Conservation (phyloP, 148 eudicot genomes). For the Limonium bicolor region DNA sequence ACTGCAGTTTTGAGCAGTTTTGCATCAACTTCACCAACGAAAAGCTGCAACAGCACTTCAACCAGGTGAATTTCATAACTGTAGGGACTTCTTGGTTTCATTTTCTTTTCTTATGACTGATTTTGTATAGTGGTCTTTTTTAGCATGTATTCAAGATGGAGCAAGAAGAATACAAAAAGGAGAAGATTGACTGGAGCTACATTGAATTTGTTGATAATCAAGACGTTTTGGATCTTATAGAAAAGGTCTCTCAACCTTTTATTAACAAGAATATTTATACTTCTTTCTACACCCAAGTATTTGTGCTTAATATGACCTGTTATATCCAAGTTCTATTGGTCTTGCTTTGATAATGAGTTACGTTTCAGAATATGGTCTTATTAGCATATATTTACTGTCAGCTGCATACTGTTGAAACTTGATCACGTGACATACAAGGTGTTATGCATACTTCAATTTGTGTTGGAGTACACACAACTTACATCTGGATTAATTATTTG, state of each 20-base stretch:
- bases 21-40: conserved; percentile 97
- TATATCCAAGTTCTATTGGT: no score
- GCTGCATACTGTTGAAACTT: no score
- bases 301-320: no score
- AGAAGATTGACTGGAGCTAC: conserved; percentile 96
- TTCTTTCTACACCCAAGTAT: no score
- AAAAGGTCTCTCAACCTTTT: conserved; percentile 43
- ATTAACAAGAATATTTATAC: no score
- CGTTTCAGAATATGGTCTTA: no score
- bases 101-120: not conserved
- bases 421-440: no score
- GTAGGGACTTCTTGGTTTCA: not conserved
- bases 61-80: conserved; percentile 39
- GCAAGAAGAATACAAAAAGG: conserved; percentile 97
- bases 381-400: no score
- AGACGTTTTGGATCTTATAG: conserved; percentile 99
- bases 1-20: conserved; percentile 94
- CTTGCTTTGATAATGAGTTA: no score
- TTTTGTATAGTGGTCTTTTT: conserved; percentile 4
- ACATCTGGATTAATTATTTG: no score
- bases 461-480: no score
- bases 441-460: no score
- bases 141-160: conserved; percentile 99
- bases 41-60: conserved; percentile 97
- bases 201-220: conserved; percentile 97